These are phyloP conservation scores for Royoungia palumana DNA, from an alignment of 768 basidiomycete species.

Conservation along the genomic window DNA sequence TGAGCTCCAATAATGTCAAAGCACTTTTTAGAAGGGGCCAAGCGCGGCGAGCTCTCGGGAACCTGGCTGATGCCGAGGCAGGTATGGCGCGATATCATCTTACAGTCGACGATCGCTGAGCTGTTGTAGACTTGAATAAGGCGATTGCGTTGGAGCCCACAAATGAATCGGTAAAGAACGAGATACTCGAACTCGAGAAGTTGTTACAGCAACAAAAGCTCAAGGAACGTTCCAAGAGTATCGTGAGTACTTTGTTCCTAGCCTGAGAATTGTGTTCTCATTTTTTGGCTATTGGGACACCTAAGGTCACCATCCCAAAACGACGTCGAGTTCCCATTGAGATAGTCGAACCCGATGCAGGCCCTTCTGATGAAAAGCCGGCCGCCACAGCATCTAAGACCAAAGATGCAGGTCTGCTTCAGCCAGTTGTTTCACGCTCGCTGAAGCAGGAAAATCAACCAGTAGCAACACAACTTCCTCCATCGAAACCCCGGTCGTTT, in stretches of 20 bases:
- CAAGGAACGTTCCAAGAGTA: conserved; percentile 36
- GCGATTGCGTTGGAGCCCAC: conserved; percentile 60
- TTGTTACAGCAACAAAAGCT: conserved; percentile 31
- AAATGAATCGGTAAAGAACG: conserved; percentile 60
- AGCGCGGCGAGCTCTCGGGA: conserved; percentile 57
- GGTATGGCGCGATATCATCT: conserved; percentile 37
- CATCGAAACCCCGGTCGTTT: conserved; percentile 40
- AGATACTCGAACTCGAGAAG: conserved; percentile 51
- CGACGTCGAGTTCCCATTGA: conserved; percentile 63
- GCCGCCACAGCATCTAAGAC: not conserved
- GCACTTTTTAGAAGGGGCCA: conserved; percentile 77
- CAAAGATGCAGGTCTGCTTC: conserved; percentile 30
- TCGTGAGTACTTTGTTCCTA: conserved; percentile 9
- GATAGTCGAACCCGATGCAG: conserved; percentile 44
- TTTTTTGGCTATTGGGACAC: conserved; percentile 6
- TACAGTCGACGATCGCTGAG: conserved; percentile 1
- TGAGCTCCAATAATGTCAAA: conserved; percentile 66
- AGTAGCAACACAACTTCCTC: conserved; percentile 2
- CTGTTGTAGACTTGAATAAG: conserved; percentile 52
- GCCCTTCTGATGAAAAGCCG: not conserved
- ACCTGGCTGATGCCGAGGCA: conserved; percentile 53
- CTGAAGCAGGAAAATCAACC: conserved; percentile 18
- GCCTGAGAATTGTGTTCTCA: conserved; percentile 5
- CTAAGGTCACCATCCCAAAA: conserved; percentile 26
- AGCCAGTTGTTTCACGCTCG: conserved; percentile 39